Percentiles rank a stretch among this genome's conserved stretches.
Conservation (phyloP, 2,329 filamentous ascomycete species). For the Apiospora rasikravindrae region DNA sequence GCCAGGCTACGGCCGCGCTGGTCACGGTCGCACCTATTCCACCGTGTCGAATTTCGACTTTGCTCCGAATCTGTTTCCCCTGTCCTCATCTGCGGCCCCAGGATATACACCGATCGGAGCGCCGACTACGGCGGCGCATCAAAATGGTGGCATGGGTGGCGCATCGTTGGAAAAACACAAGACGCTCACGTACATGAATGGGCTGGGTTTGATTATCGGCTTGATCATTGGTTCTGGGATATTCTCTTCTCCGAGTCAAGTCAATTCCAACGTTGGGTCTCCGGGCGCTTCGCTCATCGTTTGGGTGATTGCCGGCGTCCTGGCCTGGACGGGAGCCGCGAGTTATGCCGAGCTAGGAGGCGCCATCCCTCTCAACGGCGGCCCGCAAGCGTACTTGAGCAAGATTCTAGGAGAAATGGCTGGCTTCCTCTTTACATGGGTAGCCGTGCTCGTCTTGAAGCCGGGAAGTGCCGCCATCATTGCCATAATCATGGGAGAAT, state of each 20-base stretch:
- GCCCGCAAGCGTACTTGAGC: constrained; percentile 89
- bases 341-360: constrained; percentile 96
- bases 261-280: constrained; percentile 89
- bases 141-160: constrained; percentile 65
- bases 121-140: constrained; percentile 61
- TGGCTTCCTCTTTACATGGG: constrained; percentile 97
- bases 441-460: constrained; percentile 90
- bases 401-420: constrained; percentile 96
- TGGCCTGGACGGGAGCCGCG: constrained; percentile 95
- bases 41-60: constrained; percentile 96
- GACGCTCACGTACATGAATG: constrained; percentile 92
- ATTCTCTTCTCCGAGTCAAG: constrained; percentile 91
- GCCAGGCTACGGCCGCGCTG: constrained; percentile 26
- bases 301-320: constrained; percentile 86
- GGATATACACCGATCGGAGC: constrained; percentile 86
- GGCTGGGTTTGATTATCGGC: constrained; percentile 86
- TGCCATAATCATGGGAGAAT: constrained; percentile 97
- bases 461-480: constrained; percentile 94
- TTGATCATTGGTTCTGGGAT: constrained; percentile 96
- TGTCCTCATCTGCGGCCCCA: constrained; percentile 77
- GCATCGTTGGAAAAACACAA: constrained; percentile 94
- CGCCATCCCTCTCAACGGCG: constrained; percentile 93
- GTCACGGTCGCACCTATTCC: constrained; percentile 76
- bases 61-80: constrained; percentile 87
- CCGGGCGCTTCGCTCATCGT: constrained; percentile 89